phyloP scores from a whole-genome alignment of 768 basidiomycete genomes.

The Mycena indigotica region DNA sequence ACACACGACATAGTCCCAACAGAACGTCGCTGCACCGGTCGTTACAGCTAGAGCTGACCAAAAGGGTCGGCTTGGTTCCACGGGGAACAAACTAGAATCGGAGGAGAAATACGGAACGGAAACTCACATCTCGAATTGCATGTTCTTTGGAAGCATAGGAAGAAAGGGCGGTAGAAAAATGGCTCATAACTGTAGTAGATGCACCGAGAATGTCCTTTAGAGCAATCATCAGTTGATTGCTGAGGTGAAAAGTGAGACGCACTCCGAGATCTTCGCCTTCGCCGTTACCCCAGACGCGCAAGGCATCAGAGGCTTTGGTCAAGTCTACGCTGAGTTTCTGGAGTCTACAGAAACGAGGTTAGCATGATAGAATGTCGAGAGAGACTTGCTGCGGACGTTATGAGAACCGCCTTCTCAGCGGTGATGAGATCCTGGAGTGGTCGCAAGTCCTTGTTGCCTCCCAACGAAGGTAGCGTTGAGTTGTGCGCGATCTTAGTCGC shows the following conservation, averaged over 20 bases:
- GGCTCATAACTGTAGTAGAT: constrained; percentile 65
- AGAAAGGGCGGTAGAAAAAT: constrained; percentile 67
- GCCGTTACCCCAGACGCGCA: constrained; percentile 71
- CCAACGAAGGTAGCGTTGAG: constrained; percentile 72
- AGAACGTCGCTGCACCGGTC: neutral
- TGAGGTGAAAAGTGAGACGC: constrained; percentile 10
- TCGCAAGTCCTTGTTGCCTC: constrained; percentile 73
- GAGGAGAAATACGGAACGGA: neutral
- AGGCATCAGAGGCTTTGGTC: constrained; percentile 68
- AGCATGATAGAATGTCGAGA: neutral
- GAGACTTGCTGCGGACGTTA: constrained; percentile 53
- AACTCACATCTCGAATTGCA: constrained; percentile 53
- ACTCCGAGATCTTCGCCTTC: constrained; percentile 86
- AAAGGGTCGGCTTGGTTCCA: too few species aligned
- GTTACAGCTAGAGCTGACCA: too few species aligned
- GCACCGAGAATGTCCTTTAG: constrained; percentile 73
- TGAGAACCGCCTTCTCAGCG: constrained; percentile 80
- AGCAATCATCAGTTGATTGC: neutral
- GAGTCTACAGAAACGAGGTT: constrained; percentile 40
- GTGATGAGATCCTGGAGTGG: constrained; percentile 88
- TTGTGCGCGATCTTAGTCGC: constrained; percentile 89
- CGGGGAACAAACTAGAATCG: too few species aligned
- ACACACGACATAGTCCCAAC: neutral
- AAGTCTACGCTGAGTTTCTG: constrained; percentile 69
- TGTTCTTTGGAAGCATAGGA: constrained; percentile 74